Conservation (phyloP, 257 asterid genomes). For the Lithospermum erythrorhizon region DNA sequence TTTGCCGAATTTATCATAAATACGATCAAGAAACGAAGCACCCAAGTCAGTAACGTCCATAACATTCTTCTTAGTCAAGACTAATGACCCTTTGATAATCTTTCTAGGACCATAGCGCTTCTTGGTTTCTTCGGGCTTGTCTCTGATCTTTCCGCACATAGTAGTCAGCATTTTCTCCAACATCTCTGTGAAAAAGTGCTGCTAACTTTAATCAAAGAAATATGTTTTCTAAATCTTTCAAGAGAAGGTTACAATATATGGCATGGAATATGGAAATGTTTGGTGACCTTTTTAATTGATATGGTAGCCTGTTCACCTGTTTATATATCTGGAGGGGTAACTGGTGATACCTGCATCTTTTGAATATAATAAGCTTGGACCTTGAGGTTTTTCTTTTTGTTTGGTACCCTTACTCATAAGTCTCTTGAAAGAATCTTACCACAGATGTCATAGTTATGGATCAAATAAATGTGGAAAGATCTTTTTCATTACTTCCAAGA, state of each 20-base stretch:
- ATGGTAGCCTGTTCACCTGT: neutral
- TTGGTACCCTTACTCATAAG: too few species aligned
- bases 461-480: too few species aligned
- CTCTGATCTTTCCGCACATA: conserved; percentile 33
- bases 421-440: too few species aligned
- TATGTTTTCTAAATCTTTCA: neutral
- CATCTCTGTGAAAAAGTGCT: conserved; percentile 23
- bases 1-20: conserved; percentile 47
- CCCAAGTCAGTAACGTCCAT: conserved; percentile 39
- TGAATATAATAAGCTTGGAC: too few species aligned
- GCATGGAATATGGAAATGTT: neutral
- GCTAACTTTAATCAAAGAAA: neutral
- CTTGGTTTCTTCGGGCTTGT: conserved; percentile 11
- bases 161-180: conserved; percentile 25
- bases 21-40: conserved; percentile 44
- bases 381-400: neutral
- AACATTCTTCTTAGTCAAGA: conserved; percentile 56
- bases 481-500: too few species aligned
- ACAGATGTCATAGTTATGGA: too few species aligned
- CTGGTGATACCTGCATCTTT: neutral
- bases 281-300: too few species aligned
- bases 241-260: neutral
- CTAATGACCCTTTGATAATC: conserved; percentile 41
- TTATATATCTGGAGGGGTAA: too few species aligned
- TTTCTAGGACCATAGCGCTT: conserved; percentile 12